These are phyloP conservation scores for Flaveria trinervia DNA, from an alignment of 129 eudicot species.

Conservation along the genomic window DNA sequence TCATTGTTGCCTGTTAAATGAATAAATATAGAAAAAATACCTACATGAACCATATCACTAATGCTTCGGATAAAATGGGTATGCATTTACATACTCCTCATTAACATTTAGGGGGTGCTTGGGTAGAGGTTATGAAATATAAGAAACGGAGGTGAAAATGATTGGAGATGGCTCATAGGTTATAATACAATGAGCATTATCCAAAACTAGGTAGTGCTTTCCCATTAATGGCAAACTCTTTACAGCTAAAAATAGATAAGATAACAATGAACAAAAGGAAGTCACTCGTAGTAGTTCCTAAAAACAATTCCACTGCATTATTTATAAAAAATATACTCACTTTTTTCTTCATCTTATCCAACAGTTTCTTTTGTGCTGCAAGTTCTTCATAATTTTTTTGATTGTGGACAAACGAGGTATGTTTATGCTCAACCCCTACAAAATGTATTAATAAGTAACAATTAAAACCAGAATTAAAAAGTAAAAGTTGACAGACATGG, in stretches of 20 bases:
- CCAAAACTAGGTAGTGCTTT: not conserved
- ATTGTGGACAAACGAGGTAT: conserved; percentile 48
- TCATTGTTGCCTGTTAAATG: not conserved
- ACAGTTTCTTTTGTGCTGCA: conserved; percentile 48
- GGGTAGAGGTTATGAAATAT: not conserved
- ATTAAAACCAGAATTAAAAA: conserved; percentile 11
- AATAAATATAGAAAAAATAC: not conserved
- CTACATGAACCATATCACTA: not conserved
- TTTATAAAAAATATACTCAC: conserved; percentile 36
- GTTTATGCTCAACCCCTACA: conserved; percentile 46
- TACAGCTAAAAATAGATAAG: not conserved
- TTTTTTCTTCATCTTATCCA: conserved; percentile 73
- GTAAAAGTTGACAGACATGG: not conserved
- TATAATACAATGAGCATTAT: not conserved
- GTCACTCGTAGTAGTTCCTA: not conserved
- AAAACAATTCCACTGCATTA: conserved; percentile 1
- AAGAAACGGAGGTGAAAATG: not conserved
- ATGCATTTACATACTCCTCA: not conserved
- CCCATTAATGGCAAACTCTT: not conserved
- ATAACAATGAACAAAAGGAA: not conserved
- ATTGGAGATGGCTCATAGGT: not conserved
- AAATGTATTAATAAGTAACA: not conserved
- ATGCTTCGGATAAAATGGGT: not conserved
- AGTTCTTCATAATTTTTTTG: conserved; percentile 55
- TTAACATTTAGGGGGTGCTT: not conserved